Base-by-base conservation (phyloP, 2,329 filamentous ascomycete species). In the Talaromyces verruculosus region DNA sequence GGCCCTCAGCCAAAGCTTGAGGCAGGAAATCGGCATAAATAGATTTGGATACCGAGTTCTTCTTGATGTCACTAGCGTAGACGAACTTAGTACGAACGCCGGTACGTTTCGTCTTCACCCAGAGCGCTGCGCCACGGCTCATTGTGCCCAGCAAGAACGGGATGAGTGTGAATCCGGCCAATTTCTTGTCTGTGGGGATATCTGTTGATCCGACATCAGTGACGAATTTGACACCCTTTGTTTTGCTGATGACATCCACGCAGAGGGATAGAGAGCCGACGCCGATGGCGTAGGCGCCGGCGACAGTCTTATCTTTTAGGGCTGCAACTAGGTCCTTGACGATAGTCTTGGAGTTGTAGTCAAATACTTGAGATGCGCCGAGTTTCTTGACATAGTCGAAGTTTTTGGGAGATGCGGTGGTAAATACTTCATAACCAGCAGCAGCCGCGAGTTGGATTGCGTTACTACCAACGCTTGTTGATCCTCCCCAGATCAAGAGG, bases 401-500 rank as follows among this genome's bases (percentile, higher is more conserved):
- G 68, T 84, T 84, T 53, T 73, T 76, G 25, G 70, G 71, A 17
- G 76, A 75, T 3, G 74, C 73, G 4, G 79, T 77, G 10, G 71
- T 72, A 63, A 79, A 70, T 10, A 82, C 78, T 22, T 75, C 74
- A 61, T 79, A 75, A 5, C 80, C 79, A 25, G 78, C 68, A 1
- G 73, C 76, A 3, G 69, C 73, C 1, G 79, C 80, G 17, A 81
- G 70, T 65, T 83, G 81, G 39, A 82, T 77, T 1, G 77, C 79
- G 2, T 70, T 72, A 30, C 75, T 75, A 1, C 83, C 82, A 0
- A 83, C 80, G 19, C 75, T 76, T n/a, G 71, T 71, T 5, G 71
- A 70, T 1, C 76, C 76, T 5, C 84, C 84, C 82, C 83, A 85
- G 17, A 85, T 71, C 4, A 85, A 68, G 0, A 81, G 63, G 13